Conservation (phyloP, 1,284 basidiomycete species). For the Fomitopsis palustris region DNA sequence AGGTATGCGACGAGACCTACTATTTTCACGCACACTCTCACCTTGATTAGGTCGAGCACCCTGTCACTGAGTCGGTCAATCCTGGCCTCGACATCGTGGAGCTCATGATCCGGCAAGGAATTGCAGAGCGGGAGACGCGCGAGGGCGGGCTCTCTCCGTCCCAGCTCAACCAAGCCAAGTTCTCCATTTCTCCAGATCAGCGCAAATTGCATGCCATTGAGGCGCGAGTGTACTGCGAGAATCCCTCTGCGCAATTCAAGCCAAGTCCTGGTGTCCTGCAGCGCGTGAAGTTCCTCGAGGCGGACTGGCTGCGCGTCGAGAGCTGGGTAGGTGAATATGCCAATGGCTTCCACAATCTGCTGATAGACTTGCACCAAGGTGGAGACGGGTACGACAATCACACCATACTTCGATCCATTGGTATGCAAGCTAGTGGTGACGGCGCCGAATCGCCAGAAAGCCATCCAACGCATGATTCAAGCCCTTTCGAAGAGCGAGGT, state of each 20-base stretch:
- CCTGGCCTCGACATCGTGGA: conserved; percentile 62
- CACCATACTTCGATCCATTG: conserved; percentile 57
- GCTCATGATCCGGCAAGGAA: conserved; percentile 59
- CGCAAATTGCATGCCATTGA: conserved; percentile 50
- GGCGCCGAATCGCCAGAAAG: conserved; percentile 37
- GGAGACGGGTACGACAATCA: conserved; percentile 46
- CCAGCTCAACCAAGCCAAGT: conserved; percentile 32
- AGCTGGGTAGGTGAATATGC: conserved; percentile 40
- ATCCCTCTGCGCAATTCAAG: conserved; percentile 53
- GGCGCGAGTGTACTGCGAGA: conserved; percentile 65
- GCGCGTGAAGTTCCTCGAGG: conserved; percentile 40
- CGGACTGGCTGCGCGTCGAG: conserved; percentile 51
- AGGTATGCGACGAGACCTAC: conserved; percentile 32
- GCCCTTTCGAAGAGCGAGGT: conserved; percentile 37
- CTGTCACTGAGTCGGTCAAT: conserved; percentile 59
- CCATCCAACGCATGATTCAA: conserved; percentile 34
- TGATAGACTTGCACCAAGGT: conserved; percentile 12
- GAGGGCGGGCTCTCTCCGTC: conserved; percentile 17
- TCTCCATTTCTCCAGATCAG: conserved; percentile 22
- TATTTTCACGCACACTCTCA: background rate
- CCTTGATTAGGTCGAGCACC: conserved; percentile 57
- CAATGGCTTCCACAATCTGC: background rate
- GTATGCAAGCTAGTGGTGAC: conserved; percentile 52
- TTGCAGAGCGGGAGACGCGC: conserved; percentile 29
- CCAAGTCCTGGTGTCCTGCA: conserved; percentile 66